A percentile compares a stretch with the other conserved stretches of the same genome.
These are phyloP conservation scores for Sequoiadendron giganteum DNA, from an alignment of 75 land plant species.

Conservation along the genomic window DNA sequence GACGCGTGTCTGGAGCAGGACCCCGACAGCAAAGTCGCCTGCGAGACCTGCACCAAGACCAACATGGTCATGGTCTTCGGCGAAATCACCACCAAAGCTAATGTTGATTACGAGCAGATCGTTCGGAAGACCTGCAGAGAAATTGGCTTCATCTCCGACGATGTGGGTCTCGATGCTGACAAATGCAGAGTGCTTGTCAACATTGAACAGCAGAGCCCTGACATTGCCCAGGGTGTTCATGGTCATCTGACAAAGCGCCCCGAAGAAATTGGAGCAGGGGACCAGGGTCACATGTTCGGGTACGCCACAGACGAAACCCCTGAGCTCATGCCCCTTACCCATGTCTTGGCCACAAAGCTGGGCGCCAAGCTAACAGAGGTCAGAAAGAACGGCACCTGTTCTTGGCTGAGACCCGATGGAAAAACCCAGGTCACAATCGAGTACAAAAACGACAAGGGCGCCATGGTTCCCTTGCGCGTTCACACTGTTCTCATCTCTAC, in stretches of 20 bases:
- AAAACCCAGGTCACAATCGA: slow-evolving; percentile 56
- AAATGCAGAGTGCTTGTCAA: slow-evolving; percentile 59
- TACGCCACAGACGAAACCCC: slow-evolving; percentile 66
- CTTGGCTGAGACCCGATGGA: slow-evolving; percentile 53
- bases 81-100: slow-evolving; percentile 73
- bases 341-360: slow-evolving; percentile 55
- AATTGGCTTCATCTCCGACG: slow-evolving; percentile 69
- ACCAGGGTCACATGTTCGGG: slow-evolving; percentile 74
- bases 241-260: slow-evolving; percentile 54
- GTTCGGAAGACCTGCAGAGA: slow-evolving; percentile 73
- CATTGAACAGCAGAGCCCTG: slow-evolving; percentile 66
- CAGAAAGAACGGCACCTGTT: slow-evolving; percentile 49
- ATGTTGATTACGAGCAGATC: slow-evolving; percentile 78
- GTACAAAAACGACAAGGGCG: slow-evolving; percentile 49
- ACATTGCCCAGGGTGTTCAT: slow-evolving; percentile 76
- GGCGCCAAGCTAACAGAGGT: slow-evolving; percentile 51
- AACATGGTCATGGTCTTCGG: slow-evolving; percentile 59
- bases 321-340: slow-evolving; percentile 51
- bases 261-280: slow-evolving; percentile 77
- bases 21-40: slow-evolving; percentile 54
- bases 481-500: slow-evolving; percentile 62
- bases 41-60: slow-evolving; percentile 52
- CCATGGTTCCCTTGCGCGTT: slow-evolving; percentile 45
- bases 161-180: slow-evolving; percentile 73
- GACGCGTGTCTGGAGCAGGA: slow-evolving; percentile 49